These are phyloP conservation scores for Lentinula sp. DNA, from an alignment of 768 basidiomycete species.

Conservation along the genomic window DNA sequence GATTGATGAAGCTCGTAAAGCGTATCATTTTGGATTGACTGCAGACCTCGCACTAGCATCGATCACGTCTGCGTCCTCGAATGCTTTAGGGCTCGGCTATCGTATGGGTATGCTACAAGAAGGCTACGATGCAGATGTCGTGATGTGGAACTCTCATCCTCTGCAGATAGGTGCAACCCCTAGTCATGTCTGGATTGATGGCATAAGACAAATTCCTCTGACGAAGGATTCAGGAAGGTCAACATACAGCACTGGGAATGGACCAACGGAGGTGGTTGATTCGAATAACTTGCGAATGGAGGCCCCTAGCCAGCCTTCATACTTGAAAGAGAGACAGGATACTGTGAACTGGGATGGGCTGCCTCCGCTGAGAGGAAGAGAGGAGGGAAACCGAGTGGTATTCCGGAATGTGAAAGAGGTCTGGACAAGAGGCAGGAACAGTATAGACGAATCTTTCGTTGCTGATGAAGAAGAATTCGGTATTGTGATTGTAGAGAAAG, in stretches of 20 bases:
- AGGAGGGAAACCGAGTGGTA: constrained; percentile 29
- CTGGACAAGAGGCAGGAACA: constrained; percentile 26
- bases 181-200: constrained; percentile 77
- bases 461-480: constrained; percentile 15
- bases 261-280: constrained; percentile 7
- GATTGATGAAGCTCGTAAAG: constrained; percentile 66
- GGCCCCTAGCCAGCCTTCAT: constrained; percentile 52
- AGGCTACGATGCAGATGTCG: constrained; percentile 64
- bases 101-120: constrained; percentile 59
- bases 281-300: constrained; percentile 33
- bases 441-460: constrained; percentile 27
- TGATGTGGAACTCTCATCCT: constrained; percentile 75
- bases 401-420: constrained; percentile 66
- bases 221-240: constrained; percentile 30
- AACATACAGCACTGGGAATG: constrained; percentile 36
- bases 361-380: constrained; percentile 48
- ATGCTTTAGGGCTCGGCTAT: constrained; percentile 65
- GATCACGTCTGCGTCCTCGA: constrained; percentile 63
- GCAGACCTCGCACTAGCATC: constrained; percentile 53
- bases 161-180: constrained; percentile 72
- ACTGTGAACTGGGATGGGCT: constrained; percentile 63
- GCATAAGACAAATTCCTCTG: constrained; percentile 63
- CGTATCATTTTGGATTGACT: constrained; percentile 60
- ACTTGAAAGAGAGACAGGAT: constrained; percentile 54
- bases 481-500: constrained; percentile 39